These are phyloP conservation scores for Eremothecium cymbalariae DNA, from an alignment of 1,139 yeast species.

Conservation along the genomic window DNA sequence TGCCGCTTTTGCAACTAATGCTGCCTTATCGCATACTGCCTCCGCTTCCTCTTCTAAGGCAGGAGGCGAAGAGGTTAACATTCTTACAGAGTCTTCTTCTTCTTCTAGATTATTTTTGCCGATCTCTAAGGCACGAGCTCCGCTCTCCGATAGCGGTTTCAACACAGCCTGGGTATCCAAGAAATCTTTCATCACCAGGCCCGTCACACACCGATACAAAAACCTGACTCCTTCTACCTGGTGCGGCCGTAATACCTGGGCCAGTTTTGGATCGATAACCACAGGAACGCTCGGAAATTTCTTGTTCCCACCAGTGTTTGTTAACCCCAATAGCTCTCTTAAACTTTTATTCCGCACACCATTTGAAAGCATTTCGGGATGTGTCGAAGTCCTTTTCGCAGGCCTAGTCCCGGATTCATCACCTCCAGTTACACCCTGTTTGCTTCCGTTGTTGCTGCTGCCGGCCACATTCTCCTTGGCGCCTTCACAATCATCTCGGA, in stretches of 20 bases:
- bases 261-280: slow-evolving; percentile 83
- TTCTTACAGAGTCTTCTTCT: slow-evolving; percentile 2
- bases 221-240: slow-evolving; percentile 94
- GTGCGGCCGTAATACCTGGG: slow-evolving; percentile 86
- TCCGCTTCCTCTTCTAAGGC: background rate
- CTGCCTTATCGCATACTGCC: slow-evolving; percentile 8
- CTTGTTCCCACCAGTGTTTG: slow-evolving; percentile 25
- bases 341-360: slow-evolving; percentile 51
- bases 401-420: slow-evolving; percentile 3
- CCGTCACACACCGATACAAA: slow-evolving; percentile 82
- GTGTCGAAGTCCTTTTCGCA: slow-evolving; percentile 9
- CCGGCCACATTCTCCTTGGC: slow-evolving; percentile 14
- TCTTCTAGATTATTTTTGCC: background rate
- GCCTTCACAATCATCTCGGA: slow-evolving; percentile 22
- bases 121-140: background rate
- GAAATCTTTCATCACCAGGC: slow-evolving; percentile 46
- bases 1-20: slow-evolving; percentile 4
- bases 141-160: background rate
- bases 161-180: slow-evolving; percentile 24
- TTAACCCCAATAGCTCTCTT: slow-evolving; percentile 72
- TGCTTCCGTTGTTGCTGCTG: slow-evolving; percentile 18
- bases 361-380: slow-evolving; percentile 25
- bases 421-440: slow-evolving; percentile 10
- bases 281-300: slow-evolving; percentile 84
- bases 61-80: slow-evolving; percentile 3